phyloP scores from a whole-genome alignment of 805 yeast species.

The Huiozyma sinensis region DNA sequence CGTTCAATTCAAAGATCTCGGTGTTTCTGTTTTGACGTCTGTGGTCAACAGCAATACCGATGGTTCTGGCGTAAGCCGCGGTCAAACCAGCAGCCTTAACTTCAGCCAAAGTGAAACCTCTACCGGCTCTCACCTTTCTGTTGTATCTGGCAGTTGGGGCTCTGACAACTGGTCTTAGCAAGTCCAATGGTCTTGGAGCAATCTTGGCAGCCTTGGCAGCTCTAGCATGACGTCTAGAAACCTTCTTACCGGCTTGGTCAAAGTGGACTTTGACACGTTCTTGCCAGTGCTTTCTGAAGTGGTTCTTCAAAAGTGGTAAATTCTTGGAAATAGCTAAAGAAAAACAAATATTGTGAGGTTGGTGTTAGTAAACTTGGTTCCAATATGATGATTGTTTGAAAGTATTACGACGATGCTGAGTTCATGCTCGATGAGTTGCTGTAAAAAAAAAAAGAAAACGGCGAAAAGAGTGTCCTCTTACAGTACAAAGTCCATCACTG shows the following conservation, averaged over 20 bases:
- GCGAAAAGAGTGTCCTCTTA: too few relatives aligned
- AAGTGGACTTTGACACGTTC: slow-evolving; percentile 98
- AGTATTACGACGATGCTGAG: too few relatives aligned
- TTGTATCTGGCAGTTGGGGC: slow-evolving; percentile 98
- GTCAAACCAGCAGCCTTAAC: slow-evolving; percentile 94
- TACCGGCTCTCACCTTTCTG: slow-evolving; percentile 99
- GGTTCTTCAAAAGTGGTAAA: slow-evolving; percentile 98
- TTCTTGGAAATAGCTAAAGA: slow-evolving; percentile 90
- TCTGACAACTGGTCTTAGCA: slow-evolving; percentile 95
- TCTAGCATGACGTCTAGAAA: slow-evolving; percentile 91
- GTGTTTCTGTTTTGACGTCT: slow-evolving; percentile 98
- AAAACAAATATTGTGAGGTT: neutral
- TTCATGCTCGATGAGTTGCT: too few relatives aligned
- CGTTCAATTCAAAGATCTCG: slow-evolving; percentile 90
- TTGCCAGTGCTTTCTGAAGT: slow-evolving; percentile 99
- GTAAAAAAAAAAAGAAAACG: too few relatives aligned
- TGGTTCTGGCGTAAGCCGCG: slow-evolving; percentile 92
- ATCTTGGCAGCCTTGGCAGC: slow-evolving; percentile 84
- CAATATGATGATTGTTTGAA: too few relatives aligned
- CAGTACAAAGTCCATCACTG: too few relatives aligned
- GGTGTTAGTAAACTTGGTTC: too few relatives aligned
- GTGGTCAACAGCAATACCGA: slow-evolving; percentile 99
- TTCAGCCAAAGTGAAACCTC: slow-evolving; percentile 98
- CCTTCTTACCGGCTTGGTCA: slow-evolving; percentile 99
- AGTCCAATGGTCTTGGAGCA: slow-evolving; percentile 97